These are phyloP conservation scores for Colletotrichum tamarilloi DNA, from an alignment of 2,329 filamentous ascomycete genomes.

Conservation along the genomic window DNA sequence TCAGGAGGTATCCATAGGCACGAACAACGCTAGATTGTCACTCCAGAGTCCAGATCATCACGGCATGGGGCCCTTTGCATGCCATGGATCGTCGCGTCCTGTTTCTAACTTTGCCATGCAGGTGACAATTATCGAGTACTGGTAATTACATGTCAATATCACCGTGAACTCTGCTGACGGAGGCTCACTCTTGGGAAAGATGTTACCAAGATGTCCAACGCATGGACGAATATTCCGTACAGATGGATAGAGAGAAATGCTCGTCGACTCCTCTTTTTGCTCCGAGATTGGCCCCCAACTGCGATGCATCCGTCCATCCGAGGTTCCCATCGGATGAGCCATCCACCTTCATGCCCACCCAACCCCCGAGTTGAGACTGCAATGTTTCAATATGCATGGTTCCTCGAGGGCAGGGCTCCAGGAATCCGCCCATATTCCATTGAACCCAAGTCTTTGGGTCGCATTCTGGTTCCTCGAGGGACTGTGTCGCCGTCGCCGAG, in stretches of 20 bases:
- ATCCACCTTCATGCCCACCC: not conserved
- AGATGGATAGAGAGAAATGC: not conserved
- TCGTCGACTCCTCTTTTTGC: not conserved
- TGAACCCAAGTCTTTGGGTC: conserved; percentile 19
- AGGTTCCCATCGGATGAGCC: not conserved
- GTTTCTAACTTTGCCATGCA: conserved; percentile 8
- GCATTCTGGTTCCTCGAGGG: conserved; percentile 7
- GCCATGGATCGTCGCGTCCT: not conserved
- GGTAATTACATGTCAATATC: conserved; percentile 4
- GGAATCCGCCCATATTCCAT: not conserved
- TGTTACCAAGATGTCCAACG: not conserved
- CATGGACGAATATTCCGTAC: not conserved
- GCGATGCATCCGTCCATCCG: not conserved
- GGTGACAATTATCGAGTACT: not conserved
- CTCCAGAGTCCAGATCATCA: not conserved
- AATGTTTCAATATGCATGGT: not conserved
- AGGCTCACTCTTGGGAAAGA: not conserved
- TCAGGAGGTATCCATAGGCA: not conserved
- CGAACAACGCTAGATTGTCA: no score
- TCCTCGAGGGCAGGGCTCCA: not conserved
- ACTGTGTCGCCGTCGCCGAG: conserved; percentile 7
- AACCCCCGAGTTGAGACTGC: not conserved
- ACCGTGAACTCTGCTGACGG: not conserved
- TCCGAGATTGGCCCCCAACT: not conserved
- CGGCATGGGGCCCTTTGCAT: no score